phyloP scores from a whole-genome alignment of 768 basidiomycete species.

The Clitopilus passeckerianus region DNA sequence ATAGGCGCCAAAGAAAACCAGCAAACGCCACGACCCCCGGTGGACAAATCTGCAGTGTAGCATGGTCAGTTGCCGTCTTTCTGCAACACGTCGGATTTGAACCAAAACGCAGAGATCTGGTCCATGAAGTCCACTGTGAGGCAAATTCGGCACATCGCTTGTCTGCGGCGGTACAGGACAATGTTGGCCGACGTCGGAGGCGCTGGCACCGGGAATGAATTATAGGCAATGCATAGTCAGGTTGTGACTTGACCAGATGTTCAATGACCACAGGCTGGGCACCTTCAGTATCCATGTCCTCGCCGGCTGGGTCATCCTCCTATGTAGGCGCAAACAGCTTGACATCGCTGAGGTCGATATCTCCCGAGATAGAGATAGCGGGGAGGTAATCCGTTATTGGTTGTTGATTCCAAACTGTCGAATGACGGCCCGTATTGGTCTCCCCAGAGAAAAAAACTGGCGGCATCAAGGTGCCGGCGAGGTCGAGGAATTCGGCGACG shows the following conservation, averaged over 20 bases:
- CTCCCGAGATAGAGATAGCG: conserved; percentile 9
- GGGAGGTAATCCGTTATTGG: conserved; percentile 54
- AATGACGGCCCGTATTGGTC: conserved; percentile 25
- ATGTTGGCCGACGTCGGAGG: no score
- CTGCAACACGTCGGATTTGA: no score
- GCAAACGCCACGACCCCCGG: conserved; percentile 57
- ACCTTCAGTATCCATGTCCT: conserved; percentile 26
- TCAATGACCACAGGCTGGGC: conserved; percentile 33
- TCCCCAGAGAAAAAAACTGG: not conserved
- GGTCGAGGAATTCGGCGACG: conserved; percentile 21
- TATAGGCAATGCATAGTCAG: no score
- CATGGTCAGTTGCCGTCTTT: not conserved
- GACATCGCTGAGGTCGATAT: not conserved
- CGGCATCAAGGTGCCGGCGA: conserved; percentile 10
- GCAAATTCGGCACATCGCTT: not conserved
- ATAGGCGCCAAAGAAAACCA: conserved; percentile 63
- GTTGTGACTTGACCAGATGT: conserved; percentile 15
- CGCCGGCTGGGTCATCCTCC: not conserved
- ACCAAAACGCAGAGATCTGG: conserved; percentile 31
- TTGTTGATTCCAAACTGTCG: conserved; percentile 63
- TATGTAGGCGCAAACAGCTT: not conserved
- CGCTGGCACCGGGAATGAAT: no score
- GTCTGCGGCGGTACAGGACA: not conserved
- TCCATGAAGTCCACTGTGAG: conserved; percentile 28
- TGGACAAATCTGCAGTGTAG: conserved; percentile 31